phyloP scores from a whole-genome alignment of 1,139 yeast genomes.

The Candida tropicalis region DNA sequence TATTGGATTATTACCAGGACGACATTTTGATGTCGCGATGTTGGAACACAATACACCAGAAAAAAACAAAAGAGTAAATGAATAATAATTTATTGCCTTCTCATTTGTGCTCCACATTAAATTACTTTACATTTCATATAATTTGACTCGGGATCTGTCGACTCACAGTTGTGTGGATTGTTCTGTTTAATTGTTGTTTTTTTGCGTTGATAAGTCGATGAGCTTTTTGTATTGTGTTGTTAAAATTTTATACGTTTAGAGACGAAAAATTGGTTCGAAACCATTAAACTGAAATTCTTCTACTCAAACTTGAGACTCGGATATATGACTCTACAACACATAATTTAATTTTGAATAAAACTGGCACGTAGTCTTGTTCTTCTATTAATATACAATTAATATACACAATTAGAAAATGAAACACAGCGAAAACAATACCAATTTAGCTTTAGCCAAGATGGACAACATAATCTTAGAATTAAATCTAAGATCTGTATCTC shows the following conservation, averaged over 20 bases:
- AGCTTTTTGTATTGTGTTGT: neutral
- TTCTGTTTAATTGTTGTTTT: neutral
- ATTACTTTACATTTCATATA: neutral
- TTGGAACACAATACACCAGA: neutral
- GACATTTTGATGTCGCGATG: neutral
- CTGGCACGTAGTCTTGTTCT: no score
- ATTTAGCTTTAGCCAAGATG: neutral
- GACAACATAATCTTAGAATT: neutral
- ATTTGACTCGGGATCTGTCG: constrained; percentile 1
- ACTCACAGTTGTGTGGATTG: neutral
- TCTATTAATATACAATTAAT: neutral
- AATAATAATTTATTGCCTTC: constrained; percentile 22
- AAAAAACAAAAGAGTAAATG: no score
- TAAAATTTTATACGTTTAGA: no score
- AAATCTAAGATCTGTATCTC: constrained; percentile 80
- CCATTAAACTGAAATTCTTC: no score
- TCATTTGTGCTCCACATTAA: neutral
- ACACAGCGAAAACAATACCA: neutral
- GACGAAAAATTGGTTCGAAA: no score
- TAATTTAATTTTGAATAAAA: no score
- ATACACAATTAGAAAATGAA: neutral
- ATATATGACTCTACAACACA: no score
- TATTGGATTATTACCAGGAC: no score
- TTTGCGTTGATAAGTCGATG: neutral
- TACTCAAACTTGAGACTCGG: no score